Evolutionary conservation across 2,329 filamentous ascomycete genomes (phyloP), one percentile per base, ranked within the genome.

Genomic region (Tolypocladium endophyticum): DNA sequence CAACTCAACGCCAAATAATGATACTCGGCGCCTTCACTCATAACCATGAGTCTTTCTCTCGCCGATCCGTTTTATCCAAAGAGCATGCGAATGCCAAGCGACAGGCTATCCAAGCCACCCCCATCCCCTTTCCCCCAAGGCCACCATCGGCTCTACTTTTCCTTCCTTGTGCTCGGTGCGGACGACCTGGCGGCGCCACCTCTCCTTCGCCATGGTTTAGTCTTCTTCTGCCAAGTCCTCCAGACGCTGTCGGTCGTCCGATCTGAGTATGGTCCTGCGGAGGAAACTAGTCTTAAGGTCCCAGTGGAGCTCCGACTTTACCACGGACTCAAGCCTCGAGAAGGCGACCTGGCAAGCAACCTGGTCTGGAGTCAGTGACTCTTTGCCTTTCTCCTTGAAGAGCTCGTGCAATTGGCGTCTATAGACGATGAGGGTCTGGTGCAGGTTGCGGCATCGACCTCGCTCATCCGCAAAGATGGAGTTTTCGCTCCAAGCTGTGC

Each of bases 221-320:
- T 83, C 81, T 62, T 83, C 82, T 1, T 76, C 79, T 61, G 81
- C 77, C 45, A 83, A 74, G 54, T 83, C 80, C 2, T 73, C 71
- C 0, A 81, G 73, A 62, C 79, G 66, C 68, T 83, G 76, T 33
- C 81, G 78, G 64, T 83, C 80, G 61, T 83, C 80, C 56, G 82
- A 72, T 72, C 78, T 81, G 33, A 80, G 68, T 58, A 72, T 76
- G 2, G 80, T 80, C 25, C 72, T 72, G 4, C 79, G 73, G 7
- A 81, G 66, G 62, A 81, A 81, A 60, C 81, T 75, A 9, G 73
- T 77, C 20, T 76, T 68, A 16, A 87, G 68, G 58, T 86, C 81
- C 84, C 84, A 87, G 4, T 78, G 81, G 2, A 86, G 71, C 5
- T 73, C 73, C 25, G 36, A 45, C 1, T 72, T 71, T 8, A 69